Evolutionary conservation across 2,329 filamentous ascomycete species (phyloP).

Genomic region (Aspergillus texensis): DNA sequence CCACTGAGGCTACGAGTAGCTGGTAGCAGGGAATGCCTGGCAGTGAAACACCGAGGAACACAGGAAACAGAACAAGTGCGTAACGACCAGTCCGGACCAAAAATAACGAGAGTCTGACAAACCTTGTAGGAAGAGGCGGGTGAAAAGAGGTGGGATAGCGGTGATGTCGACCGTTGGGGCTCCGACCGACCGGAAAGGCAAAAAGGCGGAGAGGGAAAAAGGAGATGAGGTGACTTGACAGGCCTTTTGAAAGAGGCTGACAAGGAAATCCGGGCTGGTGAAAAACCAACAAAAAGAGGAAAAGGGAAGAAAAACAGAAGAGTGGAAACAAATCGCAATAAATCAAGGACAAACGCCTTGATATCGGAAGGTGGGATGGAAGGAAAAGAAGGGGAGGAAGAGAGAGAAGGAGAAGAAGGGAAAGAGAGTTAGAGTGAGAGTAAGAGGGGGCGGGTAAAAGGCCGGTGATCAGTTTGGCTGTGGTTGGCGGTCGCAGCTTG

Average conservation of each 20-base stretch:
- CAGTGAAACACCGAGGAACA: slow-evolving; percentile 4
- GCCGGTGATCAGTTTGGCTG: slow-evolving; percentile 4
- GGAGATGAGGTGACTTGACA: slow-evolving; percentile 18
- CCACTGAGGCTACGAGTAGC: slow-evolving; percentile 12
- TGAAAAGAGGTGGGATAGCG: slow-evolving; percentile 20
- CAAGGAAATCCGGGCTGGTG: neutral
- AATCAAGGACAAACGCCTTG: slow-evolving; percentile 25
- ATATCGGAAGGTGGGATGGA: slow-evolving; percentile 21
- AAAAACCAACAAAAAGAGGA: slow-evolving; percentile 2
- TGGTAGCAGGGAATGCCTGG: slow-evolving; percentile 7
- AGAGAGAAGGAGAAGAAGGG: slow-evolving; percentile 14
- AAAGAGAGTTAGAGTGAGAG: slow-evolving; percentile 13
- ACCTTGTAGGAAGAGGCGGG: slow-evolving; percentile 18
- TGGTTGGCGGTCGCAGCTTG: slow-evolving; percentile 10
- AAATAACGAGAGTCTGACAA: slow-evolving; percentile 9
- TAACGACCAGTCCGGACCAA: neutral
- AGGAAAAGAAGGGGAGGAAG: slow-evolving; percentile 19
- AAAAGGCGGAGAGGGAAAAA: slow-evolving; percentile 26
- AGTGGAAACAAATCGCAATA: slow-evolving; percentile 12
- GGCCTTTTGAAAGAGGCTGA: slow-evolving; percentile 17
- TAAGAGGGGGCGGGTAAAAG: slow-evolving; percentile 30
- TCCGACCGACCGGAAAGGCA: slow-evolving; percentile 19
- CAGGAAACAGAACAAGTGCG: slow-evolving; percentile 8
- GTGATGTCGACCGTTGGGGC: slow-evolving; percentile 27
- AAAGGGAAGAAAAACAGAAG: slow-evolving; percentile 8